Evolutionary conservation across 768 basidiomycete species (phyloP).

Genomic region (Pleurotus sapidus): DNA sequence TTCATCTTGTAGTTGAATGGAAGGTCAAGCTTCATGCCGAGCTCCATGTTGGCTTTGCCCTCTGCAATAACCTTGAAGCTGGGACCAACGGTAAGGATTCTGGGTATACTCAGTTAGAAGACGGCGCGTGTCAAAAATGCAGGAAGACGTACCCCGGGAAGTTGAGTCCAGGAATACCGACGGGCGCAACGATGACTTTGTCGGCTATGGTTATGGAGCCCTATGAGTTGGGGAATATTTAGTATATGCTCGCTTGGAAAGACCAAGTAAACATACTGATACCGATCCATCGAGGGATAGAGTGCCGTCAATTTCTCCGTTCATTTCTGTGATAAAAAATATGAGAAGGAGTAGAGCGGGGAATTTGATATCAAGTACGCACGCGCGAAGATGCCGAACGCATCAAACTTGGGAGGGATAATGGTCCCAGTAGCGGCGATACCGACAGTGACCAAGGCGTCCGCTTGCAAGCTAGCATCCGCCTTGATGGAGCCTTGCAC

Average conservation of each 20-base stretch:
- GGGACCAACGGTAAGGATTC: conserved; percentile 37
- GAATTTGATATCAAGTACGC: background rate
- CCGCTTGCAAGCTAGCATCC: conserved; percentile 17
- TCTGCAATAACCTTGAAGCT: conserved; percentile 31
- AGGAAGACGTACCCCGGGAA: conserved; percentile 27
- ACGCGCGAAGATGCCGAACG: conserved; percentile 22
- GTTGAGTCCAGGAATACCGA: conserved; percentile 27
- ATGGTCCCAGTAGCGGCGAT: conserved; percentile 19
- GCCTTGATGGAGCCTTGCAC: conserved; percentile 13
- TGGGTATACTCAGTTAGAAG: conserved; percentile 1
- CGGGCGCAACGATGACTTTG: conserved; percentile 20
- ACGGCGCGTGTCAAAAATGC: background rate
- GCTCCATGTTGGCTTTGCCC: conserved; percentile 24
- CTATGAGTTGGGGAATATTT: conserved; percentile 3
- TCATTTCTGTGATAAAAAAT: conserved; percentile 11
- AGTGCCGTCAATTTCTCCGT: conserved; percentile 24
- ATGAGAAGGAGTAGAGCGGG: background rate
- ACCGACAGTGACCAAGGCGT: conserved; percentile 23
- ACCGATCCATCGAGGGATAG: conserved; percentile 23
- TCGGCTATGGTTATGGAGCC: conserved; percentile 24
- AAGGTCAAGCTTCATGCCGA: conserved; percentile 28
- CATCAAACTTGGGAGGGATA: conserved; percentile 26
- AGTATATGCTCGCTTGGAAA: background rate
- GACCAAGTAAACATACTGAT: conserved; percentile 14
- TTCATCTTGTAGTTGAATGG: conserved; percentile 23